Evolutionary conservation across 2,329 filamentous ascomycete genomes (phyloP).

Genomic region (Tolypocladium paradoxum): DNA sequence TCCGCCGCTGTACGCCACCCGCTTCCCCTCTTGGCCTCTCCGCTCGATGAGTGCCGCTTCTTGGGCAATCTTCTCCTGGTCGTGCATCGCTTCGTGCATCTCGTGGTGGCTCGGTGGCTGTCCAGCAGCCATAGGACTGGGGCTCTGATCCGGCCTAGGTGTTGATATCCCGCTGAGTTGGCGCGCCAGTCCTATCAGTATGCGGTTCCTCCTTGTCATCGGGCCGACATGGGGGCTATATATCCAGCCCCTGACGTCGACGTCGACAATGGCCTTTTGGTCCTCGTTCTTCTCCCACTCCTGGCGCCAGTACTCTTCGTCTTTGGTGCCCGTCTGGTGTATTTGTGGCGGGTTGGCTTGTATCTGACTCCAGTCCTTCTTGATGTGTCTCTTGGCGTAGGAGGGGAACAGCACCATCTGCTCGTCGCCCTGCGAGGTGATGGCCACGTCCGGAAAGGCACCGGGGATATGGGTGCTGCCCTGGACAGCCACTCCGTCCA

Average conservation of each 20-base stretch:
- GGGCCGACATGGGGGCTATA: constrained; percentile 79
- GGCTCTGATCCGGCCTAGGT: constrained; percentile 34
- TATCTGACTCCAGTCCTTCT: constrained; percentile 25
- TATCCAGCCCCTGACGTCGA: constrained; percentile 92
- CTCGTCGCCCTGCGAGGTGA: constrained; percentile 69
- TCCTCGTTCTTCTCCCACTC: constrained; percentile 75
- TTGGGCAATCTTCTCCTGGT: constrained; percentile 56
- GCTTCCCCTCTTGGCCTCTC: constrained; percentile 60
- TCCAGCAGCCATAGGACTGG: constrained; percentile 3
- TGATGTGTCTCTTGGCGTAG: constrained; percentile 68
- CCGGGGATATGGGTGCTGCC: constrained; percentile 48
- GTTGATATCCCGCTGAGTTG: constrained; percentile 79
- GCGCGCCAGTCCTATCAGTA: constrained; percentile 77
- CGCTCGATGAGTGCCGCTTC: constrained; percentile 70
- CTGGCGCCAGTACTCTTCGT: constrained; percentile 64
- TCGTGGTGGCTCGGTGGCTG: constrained; percentile 13
- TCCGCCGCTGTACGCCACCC: constrained; percentile 56
- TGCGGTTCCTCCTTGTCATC: constrained; percentile 75
- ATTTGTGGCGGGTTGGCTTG: constrained; percentile 15
- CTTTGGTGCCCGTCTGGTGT: constrained; percentile 34
- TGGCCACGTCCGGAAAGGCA: constrained; percentile 75
- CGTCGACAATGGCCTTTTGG: constrained; percentile 77
- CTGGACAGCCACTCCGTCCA: constrained; percentile 17
- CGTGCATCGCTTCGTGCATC: constrained; percentile 35
- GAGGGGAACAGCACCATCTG: constrained; percentile 94